A percentile compares a stretch with the other conserved stretches of the same genome.
Evolutionary conservation across 2,329 filamentous ascomycete genomes (phyloP).

Genomic region (Aciculosporium take): DNA sequence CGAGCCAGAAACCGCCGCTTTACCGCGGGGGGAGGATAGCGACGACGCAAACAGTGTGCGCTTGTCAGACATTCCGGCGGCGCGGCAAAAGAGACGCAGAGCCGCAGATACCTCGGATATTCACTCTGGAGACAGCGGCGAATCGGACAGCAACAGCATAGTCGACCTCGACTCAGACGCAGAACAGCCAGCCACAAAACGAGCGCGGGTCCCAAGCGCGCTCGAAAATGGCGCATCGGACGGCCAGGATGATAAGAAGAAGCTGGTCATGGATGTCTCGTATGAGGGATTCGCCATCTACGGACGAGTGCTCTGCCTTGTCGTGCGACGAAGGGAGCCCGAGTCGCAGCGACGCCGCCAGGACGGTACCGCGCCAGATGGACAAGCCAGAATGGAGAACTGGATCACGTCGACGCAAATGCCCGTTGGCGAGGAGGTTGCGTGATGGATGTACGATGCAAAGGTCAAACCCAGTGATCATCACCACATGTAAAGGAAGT

Average conservation of each 20-base stretch:
- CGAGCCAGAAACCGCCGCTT: constrained; percentile 7
- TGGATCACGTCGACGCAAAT: constrained; percentile 73
- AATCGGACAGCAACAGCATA: constrained; percentile 20
- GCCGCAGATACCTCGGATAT: constrained; percentile 13
- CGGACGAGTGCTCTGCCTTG: constrained; percentile 78
- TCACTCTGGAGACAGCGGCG: constrained; percentile 14
- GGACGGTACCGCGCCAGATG: constrained; percentile 24
- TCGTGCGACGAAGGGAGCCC: constrained; percentile 62
- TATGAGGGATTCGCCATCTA: constrained; percentile 97
- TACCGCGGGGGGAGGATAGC: constrained; percentile 36
- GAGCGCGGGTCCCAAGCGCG: constrained; percentile 20
- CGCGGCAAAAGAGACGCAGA: constrained; percentile 18
- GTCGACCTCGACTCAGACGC: constrained; percentile 25
- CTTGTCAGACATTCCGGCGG: constrained; percentile 22
- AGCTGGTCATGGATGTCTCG: constrained; percentile 67
- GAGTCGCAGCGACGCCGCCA: constrained; percentile 22
- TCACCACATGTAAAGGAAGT: no score
- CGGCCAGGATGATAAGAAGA: constrained; percentile 67
- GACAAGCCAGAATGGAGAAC: constrained; percentile 66
- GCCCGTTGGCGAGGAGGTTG: constrained; percentile 25
- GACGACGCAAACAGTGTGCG: constrained; percentile 16
- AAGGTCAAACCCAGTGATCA: no score
- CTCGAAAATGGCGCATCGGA: constrained; percentile 15
- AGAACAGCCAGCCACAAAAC: constrained; percentile 31
- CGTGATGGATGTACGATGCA: no score